Evolutionary conservation across 352 stramenopile species (phyloP), one percentile per base, ranked within the genome.

Genomic region (Globisporangium irregulare): DNA sequence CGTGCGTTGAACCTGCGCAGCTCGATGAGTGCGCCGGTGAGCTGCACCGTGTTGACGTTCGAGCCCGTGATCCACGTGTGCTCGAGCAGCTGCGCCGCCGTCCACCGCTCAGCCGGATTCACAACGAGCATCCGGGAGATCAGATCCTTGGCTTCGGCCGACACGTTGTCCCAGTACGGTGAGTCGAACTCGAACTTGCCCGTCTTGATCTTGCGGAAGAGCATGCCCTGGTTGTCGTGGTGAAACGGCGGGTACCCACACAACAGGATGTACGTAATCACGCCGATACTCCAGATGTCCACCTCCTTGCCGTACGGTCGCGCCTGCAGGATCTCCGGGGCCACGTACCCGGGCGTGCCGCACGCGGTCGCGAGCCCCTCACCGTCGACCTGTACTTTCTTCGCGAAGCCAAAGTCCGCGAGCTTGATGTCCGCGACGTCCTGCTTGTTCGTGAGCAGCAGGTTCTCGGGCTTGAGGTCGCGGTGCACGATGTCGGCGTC

Each of bases 391-490:
- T 80, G 66, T 2, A 94, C 79, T 64, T 86, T 87, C 70, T 93
- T 96, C 48, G 85, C 86, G 36, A 94, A 93, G 3, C 88, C 87
- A 73, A 94, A 96, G 69, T 94, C 87, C 0, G 84, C 84, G 22
- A 94, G 69, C 59, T 94, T 94, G 66, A 96, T 96, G 66, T 90
- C 82, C 1, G 85, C 87, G 64, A 91, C 85, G 51, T 94, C 87
- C 1, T 86, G 74, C 72, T 72, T 79, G 66, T 67, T 95, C 57
- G 73, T 89, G 67, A 90, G 81, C 55, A 99, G 79, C 60, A 99
- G 73, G 75, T 99, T 99, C 79, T 99, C 96, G 0, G 97, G 95
- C 70, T 99, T 99, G 22, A 99, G 84, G 70, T 99, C 97, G 22
- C 94, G 85, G 71, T 98, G 94, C 7, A 96, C 94, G 18, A 99